Evolutionary conservation across 2,329 filamentous ascomycete genomes (phyloP).

Genomic region (Beauveria sp.): DNA sequence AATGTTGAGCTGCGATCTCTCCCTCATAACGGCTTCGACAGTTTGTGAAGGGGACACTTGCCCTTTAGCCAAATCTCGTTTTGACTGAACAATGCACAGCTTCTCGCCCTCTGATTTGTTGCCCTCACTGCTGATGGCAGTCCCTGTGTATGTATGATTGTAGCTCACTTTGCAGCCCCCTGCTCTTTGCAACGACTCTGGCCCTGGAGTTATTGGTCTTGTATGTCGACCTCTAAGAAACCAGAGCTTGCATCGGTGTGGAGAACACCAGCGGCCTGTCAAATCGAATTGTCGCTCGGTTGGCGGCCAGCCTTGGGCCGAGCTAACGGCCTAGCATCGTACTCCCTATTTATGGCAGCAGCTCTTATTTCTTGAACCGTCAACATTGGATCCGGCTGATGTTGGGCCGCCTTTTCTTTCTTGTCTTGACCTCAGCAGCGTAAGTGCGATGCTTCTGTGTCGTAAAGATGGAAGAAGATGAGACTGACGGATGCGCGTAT

Average conservation of each 20-base stretch:
- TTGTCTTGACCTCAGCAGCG: slow-evolving; percentile 31
- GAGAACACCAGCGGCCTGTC: slow-evolving; percentile 27
- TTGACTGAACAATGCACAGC: no score
- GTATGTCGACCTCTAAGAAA: slow-evolving; percentile 40
- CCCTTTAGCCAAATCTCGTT: no score
- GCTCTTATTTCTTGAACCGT: not conserved
- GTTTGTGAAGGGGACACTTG: no score
- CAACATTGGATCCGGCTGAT: slow-evolving; percentile 21
- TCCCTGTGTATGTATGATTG: no score
- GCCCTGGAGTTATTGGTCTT: slow-evolving; percentile 33
- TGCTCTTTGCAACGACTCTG: no score
- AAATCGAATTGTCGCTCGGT: slow-evolving; percentile 19
- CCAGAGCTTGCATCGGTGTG: slow-evolving; percentile 38
- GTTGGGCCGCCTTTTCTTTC: slow-evolving; percentile 34
- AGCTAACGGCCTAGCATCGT: slow-evolving; percentile 26
- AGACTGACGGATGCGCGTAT: slow-evolving; percentile 25
- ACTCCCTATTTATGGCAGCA: no score
- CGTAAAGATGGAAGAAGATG: slow-evolving; percentile 24
- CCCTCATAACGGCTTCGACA: no score
- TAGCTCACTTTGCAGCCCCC: no score
- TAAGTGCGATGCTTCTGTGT: slow-evolving; percentile 35
- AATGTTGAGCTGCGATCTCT: no score
- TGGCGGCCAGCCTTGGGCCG: slow-evolving; percentile 15
- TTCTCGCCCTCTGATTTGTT: no score
- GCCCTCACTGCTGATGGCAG: no score